Base-by-base conservation (phyloP, 805 yeast species). In the Wickerhamiella dianesei region DNA sequence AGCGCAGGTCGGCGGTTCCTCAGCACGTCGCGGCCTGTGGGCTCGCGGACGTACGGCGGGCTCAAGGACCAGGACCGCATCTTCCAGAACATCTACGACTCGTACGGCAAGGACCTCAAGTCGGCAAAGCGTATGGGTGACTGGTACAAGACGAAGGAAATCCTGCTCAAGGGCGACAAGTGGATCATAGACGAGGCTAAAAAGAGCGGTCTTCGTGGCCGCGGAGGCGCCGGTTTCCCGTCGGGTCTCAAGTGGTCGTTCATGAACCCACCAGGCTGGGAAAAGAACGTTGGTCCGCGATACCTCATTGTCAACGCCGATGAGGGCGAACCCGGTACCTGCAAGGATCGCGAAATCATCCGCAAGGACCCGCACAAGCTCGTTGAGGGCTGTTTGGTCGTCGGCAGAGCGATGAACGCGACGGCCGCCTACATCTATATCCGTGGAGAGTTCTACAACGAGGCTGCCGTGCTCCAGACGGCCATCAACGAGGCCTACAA, bases 261-360 rank as follows among this genome's bases (percentile, higher is more conserved):
- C 63, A 84, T 84, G 95, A 85, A 85, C 67, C 95, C 95, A 41
- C 95, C 95, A 47, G 92, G 92, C 49, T 84, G 95, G 95, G 94
- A 84, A 52, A 85, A 84, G 62, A 84, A 84, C 66, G 68, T 67
- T 14, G 95, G 95, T n/a, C 92, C 95, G 51, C 75, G 94, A 60
- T 83, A 83, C 63, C 73, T 85, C 56, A 94, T 85, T 43, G 86
- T 85, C 58, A 85, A 85, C 65, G 95, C 95, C 47, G 95, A 85
- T 69, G 95, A 85, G 68, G 95, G 95, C 58, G 95, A 85, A 67
- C 95, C 95, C 13, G 95, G 95, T 51, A 85, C 95, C 44, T 85
- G 95, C 67, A 85, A 85, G 68, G 95, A 85, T 66, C 76, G 95
- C 63, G 94, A 85, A 65, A 85, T 85, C 63, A 80, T 85, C 62